Percentiles rank a stretch among this genome's conserved stretches.
These are phyloP conservation scores for Periconia macrospinosa DNA, from an alignment of 2,329 filamentous ascomycete species.

Conservation along the genomic window DNA sequence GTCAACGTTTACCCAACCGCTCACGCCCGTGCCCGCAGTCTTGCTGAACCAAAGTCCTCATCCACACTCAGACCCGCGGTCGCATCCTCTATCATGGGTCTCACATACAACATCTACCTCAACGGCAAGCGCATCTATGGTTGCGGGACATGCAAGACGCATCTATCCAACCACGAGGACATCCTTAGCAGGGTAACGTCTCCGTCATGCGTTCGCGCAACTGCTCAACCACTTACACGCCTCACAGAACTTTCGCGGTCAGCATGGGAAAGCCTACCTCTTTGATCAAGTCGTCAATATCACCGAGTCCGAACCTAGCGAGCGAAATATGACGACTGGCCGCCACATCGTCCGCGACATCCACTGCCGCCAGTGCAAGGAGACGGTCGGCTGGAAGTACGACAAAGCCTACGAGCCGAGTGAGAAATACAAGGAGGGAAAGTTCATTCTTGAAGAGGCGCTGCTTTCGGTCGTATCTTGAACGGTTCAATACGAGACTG, in stretches of 20 bases:
- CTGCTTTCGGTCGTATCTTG: conserved; percentile 74
- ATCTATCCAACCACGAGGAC: conserved; percentile 92
- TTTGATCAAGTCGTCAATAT: conserved; percentile 95
- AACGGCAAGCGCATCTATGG: conserved; percentile 86
- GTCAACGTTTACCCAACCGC: not conserved
- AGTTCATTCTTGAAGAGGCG: conserved; percentile 94
- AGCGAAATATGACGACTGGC: conserved; percentile 98
- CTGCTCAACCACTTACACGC: conserved; percentile 5
- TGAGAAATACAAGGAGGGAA: conserved; percentile 99
- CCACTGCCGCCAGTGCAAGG: conserved; percentile 84
- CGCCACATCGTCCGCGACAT: conserved; percentile 94
- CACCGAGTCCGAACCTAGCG: conserved; percentile 77
- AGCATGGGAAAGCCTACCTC: conserved; percentile 96
- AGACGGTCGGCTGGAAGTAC: conserved; percentile 97
- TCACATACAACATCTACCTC: conserved; percentile 90
- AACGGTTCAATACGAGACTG: conserved; percentile 10
- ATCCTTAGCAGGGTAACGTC: conserved; percentile 81
- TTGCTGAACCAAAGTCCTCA: not conserved
- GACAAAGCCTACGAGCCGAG: conserved; percentile 90
- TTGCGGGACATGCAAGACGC: conserved; percentile 91
- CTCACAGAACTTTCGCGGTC: conserved; percentile 89
- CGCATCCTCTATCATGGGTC: conserved; percentile 64
- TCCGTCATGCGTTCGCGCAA: not conserved
- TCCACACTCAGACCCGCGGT: not conserved
- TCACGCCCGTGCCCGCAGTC: not conserved